Evolutionary conservation across 2,329 filamentous ascomycete species (phyloP).

Genomic region (Epichloe coenophiala): DNA sequence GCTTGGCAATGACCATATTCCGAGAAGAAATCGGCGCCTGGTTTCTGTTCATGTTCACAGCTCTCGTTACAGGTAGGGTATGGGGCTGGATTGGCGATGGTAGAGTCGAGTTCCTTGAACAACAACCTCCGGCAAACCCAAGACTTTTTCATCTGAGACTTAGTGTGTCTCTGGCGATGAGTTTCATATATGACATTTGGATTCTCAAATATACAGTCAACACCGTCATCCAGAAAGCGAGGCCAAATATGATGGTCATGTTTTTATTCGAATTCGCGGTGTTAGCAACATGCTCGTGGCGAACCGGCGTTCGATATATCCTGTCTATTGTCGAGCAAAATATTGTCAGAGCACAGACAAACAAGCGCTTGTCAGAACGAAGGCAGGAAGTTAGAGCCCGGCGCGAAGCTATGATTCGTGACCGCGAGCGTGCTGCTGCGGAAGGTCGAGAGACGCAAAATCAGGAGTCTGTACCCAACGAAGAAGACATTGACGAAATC

Average conservation of each 20-base stretch:
- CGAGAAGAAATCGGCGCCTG: slow-evolving; percentile 86
- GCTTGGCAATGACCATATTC: slow-evolving; percentile 96
- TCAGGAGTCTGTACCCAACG: slow-evolving; percentile 41
- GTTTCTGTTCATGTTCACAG: slow-evolving; percentile 94
- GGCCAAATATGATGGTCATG: slow-evolving; percentile 99
- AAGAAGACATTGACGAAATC: slow-evolving; percentile 77
- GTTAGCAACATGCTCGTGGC: slow-evolving; percentile 63
- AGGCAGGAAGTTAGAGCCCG: slow-evolving; percentile 53
- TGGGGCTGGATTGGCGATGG: slow-evolving; percentile 99
- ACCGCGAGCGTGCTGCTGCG: slow-evolving; percentile 33
- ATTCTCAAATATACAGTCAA: slow-evolving; percentile 72
- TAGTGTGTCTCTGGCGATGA: slow-evolving; percentile 63
- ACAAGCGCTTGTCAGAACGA: slow-evolving; percentile 51
- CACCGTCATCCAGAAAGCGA: slow-evolving; percentile 72
- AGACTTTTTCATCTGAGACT: slow-evolving; percentile 77
- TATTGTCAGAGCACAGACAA: slow-evolving; percentile 63
- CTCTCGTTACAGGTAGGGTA: slow-evolving; percentile 82
- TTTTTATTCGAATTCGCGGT: slow-evolving; percentile 97
- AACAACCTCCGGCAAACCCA: slow-evolving; percentile 84
- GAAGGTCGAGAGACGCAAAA: slow-evolving; percentile 45
- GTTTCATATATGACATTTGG: slow-evolving; percentile 64
- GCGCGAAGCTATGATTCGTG: slow-evolving; percentile 36
- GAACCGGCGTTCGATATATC: slow-evolving; percentile 65
- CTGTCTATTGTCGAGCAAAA: slow-evolving; percentile 66
- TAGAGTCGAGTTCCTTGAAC: slow-evolving; percentile 84